Evolutionary conservation across 345 rosid genomes (phyloP), one percentile per base, ranked within the genome.

Genomic region (Euphorbia lathyris): DNA sequence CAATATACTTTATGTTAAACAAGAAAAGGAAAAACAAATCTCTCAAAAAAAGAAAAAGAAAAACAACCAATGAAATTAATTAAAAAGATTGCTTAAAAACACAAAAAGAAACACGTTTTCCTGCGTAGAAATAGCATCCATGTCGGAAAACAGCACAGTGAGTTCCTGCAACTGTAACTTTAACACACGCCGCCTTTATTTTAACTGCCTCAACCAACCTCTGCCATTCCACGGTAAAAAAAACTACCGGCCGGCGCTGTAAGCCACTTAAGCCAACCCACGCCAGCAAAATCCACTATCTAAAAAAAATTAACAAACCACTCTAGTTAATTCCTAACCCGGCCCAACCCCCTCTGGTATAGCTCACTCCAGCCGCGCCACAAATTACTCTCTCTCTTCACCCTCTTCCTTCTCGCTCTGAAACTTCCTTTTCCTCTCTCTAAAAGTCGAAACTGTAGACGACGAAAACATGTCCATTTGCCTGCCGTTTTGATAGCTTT

Each of bases 281-380:
- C 29, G 45, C 70, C 53, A 34, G 11, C 36, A 13, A 47, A 13
- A 9, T 4, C 53, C 55, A 64, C 0, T 19, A 19, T 11, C 43
- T 60, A 60, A 60, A 60, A 60, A 34, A 34, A n/a, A n/a, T n/a
- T 58, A 27, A 29, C 65, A 32, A 60, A 60, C 65, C 65, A 51
- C 26, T n/a, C 0, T 12, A 7, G 25, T 25, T 61, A 32, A 71
- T 16, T 13, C 55, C 36, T 29, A 6, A 69, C 40, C 32, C 43
- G 11, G 43, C 43, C 61, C 55, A 43, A 43, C 11, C 47, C 19
- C 26, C 38, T 34, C 38, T 29, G 13, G 45, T 38, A 43, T 72
- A 72, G 57, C 75, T 57, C 55, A 65, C 48, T 48, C 62, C 4
- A 73, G 76, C 71, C 60, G 66, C 71, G 60, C 71, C 66, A 50